A percentile compares a stretch with the other conserved stretches of the same genome.
phyloP scores from a whole-genome alignment of 768 basidiomycete genomes.

The Clavaria fumosa region DNA sequence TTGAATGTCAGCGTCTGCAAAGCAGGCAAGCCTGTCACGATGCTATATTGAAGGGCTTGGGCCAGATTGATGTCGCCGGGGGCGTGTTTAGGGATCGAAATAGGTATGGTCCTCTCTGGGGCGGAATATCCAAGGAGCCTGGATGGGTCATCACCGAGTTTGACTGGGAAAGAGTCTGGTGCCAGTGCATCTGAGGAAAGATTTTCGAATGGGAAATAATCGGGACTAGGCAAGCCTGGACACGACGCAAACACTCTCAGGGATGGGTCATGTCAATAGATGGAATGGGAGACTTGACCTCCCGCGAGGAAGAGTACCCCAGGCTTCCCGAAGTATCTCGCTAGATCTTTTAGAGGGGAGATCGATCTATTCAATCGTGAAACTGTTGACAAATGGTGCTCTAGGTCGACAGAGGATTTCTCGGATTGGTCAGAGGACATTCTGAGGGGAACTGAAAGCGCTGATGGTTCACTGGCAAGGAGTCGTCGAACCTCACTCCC shows the following conservation, averaged over 20 bases:
- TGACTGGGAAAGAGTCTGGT: constrained; percentile 33
- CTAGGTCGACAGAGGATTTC: too few species aligned
- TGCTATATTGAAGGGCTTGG: constrained; percentile 54
- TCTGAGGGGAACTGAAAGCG: too few species aligned
- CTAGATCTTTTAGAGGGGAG: constrained; percentile 53
- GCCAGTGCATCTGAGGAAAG: constrained; percentile 40
- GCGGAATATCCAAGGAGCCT: constrained; percentile 26
- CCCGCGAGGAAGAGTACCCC: constrained; percentile 53
- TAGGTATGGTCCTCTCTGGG: constrained; percentile 26
- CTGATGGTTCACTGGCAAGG: too few species aligned
- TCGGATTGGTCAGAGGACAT: too few species aligned
- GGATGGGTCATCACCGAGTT: constrained; percentile 13
- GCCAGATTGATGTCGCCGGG: constrained; percentile 42
- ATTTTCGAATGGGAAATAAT: constrained; percentile 54
- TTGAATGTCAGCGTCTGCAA: constrained; percentile 41
- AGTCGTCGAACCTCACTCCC: too few species aligned
- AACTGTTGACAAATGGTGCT: too few species aligned
- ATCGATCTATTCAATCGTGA: too few species aligned
- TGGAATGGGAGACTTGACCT: constrained; percentile 23
- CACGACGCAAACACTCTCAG: not conserved
- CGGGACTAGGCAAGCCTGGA: constrained; percentile 47
- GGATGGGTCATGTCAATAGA: not conserved
- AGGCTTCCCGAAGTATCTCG: constrained; percentile 39
- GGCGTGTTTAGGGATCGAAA: constrained; percentile 51
- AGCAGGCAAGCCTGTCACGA: constrained; percentile 37